Conservation (phyloP, 768 basidiomycete species). For the Tremella mesenterica region DNA sequence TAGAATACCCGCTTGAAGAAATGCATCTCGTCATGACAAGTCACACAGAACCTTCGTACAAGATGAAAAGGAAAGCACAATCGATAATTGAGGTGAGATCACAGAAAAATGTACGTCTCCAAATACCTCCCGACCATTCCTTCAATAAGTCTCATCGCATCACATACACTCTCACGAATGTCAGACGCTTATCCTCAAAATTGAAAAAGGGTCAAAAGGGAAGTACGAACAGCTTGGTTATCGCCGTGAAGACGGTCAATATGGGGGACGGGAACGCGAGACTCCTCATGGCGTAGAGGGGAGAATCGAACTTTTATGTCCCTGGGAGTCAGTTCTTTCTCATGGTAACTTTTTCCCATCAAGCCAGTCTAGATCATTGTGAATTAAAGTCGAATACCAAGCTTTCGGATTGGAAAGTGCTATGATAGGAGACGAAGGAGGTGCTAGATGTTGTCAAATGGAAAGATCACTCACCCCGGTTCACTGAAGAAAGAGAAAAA, state of each 20-base stretch:
- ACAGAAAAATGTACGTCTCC: constrained; percentile 1
- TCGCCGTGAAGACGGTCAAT: constrained; percentile 14
- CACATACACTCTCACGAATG: constrained; percentile 6
- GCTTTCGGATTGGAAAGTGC: too few relatives aligned
- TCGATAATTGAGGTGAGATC: too few relatives aligned
- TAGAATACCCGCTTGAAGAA: too few relatives aligned
- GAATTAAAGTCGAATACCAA: too few relatives aligned
- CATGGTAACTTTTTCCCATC: too few relatives aligned
- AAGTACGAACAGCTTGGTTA: background rate
- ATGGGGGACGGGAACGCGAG: constrained; percentile 46
- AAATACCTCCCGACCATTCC: background rate
- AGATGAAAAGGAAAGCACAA: background rate
- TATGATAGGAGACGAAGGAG: too few relatives aligned
- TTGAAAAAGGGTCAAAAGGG: background rate
- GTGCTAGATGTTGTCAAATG: too few relatives aligned
- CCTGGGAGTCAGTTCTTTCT: constrained; percentile 11
- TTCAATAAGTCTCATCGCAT: constrained; percentile 9
- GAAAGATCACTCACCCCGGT: too few relatives aligned
- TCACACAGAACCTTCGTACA: too few relatives aligned
- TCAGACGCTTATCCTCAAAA: constrained; percentile 2
- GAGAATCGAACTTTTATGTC: constrained; percentile 45
- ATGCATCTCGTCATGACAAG: too few relatives aligned
- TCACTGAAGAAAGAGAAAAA: too few relatives aligned
- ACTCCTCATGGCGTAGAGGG: constrained; percentile 37
- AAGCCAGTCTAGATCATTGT: background rate